A percentile compares a stretch with the other conserved stretches of the same genome.
These are phyloP conservation scores for Conticribra guillardii DNA, from an alignment of 108 stramenopile species.

Conservation along the genomic window DNA sequence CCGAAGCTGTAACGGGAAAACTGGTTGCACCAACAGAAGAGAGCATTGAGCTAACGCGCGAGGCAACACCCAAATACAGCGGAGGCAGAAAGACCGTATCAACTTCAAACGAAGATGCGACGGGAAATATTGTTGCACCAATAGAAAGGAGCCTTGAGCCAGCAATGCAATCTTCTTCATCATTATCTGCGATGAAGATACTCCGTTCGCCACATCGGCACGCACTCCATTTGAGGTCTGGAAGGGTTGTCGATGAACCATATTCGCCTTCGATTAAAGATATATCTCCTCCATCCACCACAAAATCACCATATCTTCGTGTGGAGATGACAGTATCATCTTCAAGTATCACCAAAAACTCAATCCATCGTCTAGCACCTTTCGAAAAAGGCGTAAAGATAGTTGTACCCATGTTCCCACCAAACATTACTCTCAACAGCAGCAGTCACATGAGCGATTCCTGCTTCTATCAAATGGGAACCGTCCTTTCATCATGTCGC, in stretches of 20 bases:
- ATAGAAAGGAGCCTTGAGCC: too few species aligned
- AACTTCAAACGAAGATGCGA: not conserved
- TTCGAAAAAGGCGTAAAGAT: conserved; percentile 74
- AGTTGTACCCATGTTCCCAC: conserved; percentile 79
- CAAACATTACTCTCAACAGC: conserved; percentile 24
- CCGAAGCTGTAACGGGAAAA: not conserved
- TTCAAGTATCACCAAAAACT: not conserved
- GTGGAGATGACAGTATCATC: not conserved
- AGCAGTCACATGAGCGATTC: conserved; percentile 11
- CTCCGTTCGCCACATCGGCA: too few species aligned
- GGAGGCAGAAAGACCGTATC: not conserved
- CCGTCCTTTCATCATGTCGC: conserved; percentile 74
- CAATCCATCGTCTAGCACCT: conserved; percentile 21
- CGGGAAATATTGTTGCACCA: too few species aligned
- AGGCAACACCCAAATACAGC: too few species aligned
- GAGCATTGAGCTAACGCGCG: too few species aligned
- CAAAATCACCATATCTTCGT: not conserved
- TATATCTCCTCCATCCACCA: not conserved
- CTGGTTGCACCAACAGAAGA: not conserved
- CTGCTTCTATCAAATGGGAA: conserved; percentile 72
- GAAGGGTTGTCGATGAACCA: not conserved
- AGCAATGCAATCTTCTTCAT: too few species aligned
- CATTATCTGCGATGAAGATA: too few species aligned
- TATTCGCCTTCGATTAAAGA: not conserved
- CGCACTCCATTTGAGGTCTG: too few species aligned